Base-by-base conservation (phyloP, 768 basidiomycete species). In the Leccinum pellstonianum region DNA sequence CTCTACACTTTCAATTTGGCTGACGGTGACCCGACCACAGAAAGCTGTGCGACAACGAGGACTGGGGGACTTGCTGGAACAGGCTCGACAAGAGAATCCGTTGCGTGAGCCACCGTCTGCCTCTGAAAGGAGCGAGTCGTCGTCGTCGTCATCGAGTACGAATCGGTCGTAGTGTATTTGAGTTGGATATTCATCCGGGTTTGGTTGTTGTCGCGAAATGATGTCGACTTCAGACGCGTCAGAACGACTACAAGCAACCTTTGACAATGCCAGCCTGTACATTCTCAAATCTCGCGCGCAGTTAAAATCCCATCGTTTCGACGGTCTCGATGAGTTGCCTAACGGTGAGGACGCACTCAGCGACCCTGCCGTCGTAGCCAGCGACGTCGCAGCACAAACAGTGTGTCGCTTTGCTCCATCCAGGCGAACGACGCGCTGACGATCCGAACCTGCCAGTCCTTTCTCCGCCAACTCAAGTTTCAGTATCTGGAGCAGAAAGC, bases 401-500 rank as follows among this genome's bases (percentile, higher is more conserved):
- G 88, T 88, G 55, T n/a, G 86, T 68, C 5, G n/a, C 7, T 46
- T 51, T 51, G 19, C 35, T 35, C 27, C 50, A 1, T 54, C 48
- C 5, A 5, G 3, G 2, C 43, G 5, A 9, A 41, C 29, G 9
- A 46, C 9, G 2, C 25, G 14, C 62, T 63, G 49, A 73, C 48
- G 43, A 37, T 17, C 5, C n/a, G 8, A 12, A 8, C 23, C 52
- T n/a, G 3, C 15, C 55, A 91, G 90, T 78, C 85, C 7, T 90
- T 86, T 65, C 77, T 93, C 19, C 81, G 87, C 23, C 91, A 91
- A 66, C 83, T 95, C 27, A 95, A 95, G 73, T 93, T 92, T 68
- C 89, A 91, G 63, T 94, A 93, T 69, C 77, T 94, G 17, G 92
- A 96, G 67, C 91, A 93, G 71, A 91, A 93, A 64, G 91, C 94